These are phyloP conservation scores for Mortierella sp. DNA, from an alignment of 371 early-diverging fungal genomes.

Conservation along the genomic window DNA sequence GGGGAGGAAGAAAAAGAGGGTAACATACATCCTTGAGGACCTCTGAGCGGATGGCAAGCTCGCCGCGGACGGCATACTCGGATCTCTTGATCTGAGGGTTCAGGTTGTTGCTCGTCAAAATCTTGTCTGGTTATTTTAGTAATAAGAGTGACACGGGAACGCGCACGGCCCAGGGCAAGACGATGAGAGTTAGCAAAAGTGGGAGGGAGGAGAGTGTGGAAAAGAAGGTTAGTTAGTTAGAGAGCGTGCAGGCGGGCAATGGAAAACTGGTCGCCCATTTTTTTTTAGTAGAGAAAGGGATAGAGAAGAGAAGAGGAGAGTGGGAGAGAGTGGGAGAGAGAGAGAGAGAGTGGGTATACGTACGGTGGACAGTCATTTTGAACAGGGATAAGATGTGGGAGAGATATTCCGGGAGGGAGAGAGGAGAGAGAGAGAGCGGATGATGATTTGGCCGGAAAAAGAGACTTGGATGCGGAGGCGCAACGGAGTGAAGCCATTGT, in stretches of 20 bases:
- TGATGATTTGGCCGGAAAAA: slow-evolving; percentile 23
- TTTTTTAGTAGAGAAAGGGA: neutral
- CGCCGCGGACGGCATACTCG: slow-evolving; percentile 98
- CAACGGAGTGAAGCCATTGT: slow-evolving; percentile 42
- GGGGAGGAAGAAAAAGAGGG: too few relatives aligned
- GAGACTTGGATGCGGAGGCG: slow-evolving; percentile 28
- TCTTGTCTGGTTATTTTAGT: slow-evolving; percentile 52
- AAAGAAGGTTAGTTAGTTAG: neutral
- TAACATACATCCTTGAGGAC: slow-evolving; percentile 74
- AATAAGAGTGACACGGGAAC: neutral
- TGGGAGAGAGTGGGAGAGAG: slow-evolving; percentile 7
- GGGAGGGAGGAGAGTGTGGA: neutral
- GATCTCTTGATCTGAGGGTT: slow-evolving; percentile 79
- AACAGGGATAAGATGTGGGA: neutral
- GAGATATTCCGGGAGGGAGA: neutral
- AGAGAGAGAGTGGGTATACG: slow-evolving; percentile 1
- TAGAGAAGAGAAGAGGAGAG: neutral
- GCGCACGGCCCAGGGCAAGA: neutral
- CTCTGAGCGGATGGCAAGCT: slow-evolving; percentile 94
- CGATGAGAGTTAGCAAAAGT: neutral
- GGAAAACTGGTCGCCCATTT: too few relatives aligned
- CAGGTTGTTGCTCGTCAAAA: slow-evolving; percentile 75
- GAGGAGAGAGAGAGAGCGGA: neutral
- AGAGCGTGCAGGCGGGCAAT: too few relatives aligned
- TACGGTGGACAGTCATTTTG: too few relatives aligned